phyloP scores from a whole-genome alignment of 208 protist species.

The Crithidia acanthocephali region DNA sequence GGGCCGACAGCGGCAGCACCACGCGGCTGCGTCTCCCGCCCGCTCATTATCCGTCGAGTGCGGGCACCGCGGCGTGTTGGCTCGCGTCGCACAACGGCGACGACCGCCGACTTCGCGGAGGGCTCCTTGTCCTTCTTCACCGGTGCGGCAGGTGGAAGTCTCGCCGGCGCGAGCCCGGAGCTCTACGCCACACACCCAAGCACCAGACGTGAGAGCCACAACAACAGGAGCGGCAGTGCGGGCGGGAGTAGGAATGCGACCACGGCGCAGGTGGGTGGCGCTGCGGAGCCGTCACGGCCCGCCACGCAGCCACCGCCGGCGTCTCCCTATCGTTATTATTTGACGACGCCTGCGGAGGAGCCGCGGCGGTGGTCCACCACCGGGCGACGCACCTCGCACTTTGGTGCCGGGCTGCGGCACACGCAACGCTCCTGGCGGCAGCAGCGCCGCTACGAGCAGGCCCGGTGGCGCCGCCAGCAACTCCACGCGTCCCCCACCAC shows the following conservation, averaged over 20 bases:
- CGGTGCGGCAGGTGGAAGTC: too few species aligned
- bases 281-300: background rate
- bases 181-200: too few species aligned
- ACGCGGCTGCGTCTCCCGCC: conserved; percentile 11
- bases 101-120: background rate
- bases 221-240: too few species aligned
- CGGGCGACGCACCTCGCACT: background rate
- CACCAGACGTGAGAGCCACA: too few species aligned
- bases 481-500: background rate
- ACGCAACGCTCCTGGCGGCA: conserved; percentile 28
- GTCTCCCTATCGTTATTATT: conserved; percentile 4
- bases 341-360: conserved; percentile 20
- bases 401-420: background rate
- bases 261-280: too few species aligned
- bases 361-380: conserved; percentile 25
- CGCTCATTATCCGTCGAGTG: conserved; percentile 4
- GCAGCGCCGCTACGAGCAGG: conserved; percentile 20
- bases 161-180: too few species aligned
- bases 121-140: background rate
- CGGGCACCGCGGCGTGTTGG: background rate
- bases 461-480: background rate
- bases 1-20: background rate
- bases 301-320: background rate
- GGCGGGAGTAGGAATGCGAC: too few species aligned
- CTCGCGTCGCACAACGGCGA: background rate